Evolutionary conservation across 768 basidiomycete species (phyloP).

Genomic region (Neoboletus brunneissimus): DNA sequence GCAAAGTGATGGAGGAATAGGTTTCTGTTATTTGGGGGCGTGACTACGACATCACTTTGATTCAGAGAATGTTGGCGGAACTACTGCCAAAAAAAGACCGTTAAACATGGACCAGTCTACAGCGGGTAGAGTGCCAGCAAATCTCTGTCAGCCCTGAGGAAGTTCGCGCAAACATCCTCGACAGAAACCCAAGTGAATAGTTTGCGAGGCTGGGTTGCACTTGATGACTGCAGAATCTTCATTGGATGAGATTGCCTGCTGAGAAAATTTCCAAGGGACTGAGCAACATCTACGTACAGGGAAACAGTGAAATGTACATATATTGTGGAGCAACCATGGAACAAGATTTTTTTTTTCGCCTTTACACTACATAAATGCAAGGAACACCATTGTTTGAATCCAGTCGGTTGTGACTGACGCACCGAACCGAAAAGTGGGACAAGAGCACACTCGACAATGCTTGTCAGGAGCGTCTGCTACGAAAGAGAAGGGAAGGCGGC

Average conservation of each 20-base stretch:
- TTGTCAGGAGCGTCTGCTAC: slow-evolving; percentile 25
- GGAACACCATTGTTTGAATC: slow-evolving; percentile 8
- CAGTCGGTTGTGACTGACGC: slow-evolving; percentile 8
- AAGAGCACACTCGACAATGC: background rate
- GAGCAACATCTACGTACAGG: slow-evolving; percentile 13
- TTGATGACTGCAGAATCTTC: background rate
- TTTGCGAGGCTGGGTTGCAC: background rate
- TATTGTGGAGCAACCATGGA: background rate
- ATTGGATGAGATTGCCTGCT: background rate
- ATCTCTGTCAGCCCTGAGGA: slow-evolving; percentile 11
- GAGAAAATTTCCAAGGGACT: background rate
- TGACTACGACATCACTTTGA: background rate
- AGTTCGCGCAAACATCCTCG: slow-evolving; percentile 21
- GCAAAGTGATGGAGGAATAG: background rate
- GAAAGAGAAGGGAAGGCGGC: slow-evolving; percentile 88
- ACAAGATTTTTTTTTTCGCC: slow-evolving; percentile 10
- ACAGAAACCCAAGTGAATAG: background rate
- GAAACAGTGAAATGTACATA: slow-evolving; percentile 11
- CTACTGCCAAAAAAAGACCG: slow-evolving; percentile 1
- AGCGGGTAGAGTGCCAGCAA: background rate
- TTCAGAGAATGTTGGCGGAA: slow-evolving; percentile 5
- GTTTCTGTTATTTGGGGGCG: background rate
- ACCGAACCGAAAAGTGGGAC: slow-evolving; percentile 6
- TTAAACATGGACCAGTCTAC: background rate
- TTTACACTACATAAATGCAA: slow-evolving; percentile 15